Evolutionary conservation across 768 basidiomycete genomes (phyloP).

Genomic region (Phanerodontia chrysosporium): DNA sequence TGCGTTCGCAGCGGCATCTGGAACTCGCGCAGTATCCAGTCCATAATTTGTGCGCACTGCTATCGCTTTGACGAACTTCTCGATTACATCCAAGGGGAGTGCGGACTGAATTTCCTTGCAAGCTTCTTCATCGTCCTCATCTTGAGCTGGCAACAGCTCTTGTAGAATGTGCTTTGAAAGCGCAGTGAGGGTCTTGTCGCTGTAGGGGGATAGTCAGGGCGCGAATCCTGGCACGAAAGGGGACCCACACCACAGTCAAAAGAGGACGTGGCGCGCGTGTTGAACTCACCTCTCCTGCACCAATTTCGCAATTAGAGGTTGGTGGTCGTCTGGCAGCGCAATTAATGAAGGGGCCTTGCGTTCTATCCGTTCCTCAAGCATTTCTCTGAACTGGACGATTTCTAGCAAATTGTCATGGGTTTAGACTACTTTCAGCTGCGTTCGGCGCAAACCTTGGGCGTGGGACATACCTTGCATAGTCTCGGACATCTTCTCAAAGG

Average conservation of each 20-base stretch:
- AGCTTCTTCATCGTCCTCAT: conserved; percentile 48
- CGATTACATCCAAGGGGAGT: conserved; percentile 46
- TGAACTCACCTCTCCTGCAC: conserved; percentile 74
- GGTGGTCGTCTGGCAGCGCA: conserved; percentile 63
- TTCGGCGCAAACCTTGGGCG: neutral
- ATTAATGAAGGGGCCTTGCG: conserved; percentile 46
- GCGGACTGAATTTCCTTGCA: conserved; percentile 29
- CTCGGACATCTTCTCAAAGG: conserved; percentile 76
- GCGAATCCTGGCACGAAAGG: neutral
- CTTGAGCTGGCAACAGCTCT: conserved; percentile 59
- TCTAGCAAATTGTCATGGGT: conserved; percentile 37
- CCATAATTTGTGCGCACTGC: conserved; percentile 81
- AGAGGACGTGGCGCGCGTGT: neutral
- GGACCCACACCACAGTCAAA: too few species aligned
- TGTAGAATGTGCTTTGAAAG: conserved; percentile 70
- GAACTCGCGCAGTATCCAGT: conserved; percentile 41
- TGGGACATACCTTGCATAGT: conserved; percentile 66
- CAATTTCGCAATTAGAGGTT: conserved; percentile 74
- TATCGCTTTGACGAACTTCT: conserved; percentile 57
- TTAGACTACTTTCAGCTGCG: neutral
- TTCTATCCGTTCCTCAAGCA: conserved; percentile 55
- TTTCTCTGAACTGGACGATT: conserved; percentile 71
- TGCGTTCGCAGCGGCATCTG: conserved; percentile 28
- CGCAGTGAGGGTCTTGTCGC: conserved; percentile 64
- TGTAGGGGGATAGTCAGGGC: conserved; percentile 27